Base-by-base conservation (phyloP, 192 early-diverging fungal species). In the Podila verticillata region DNA sequence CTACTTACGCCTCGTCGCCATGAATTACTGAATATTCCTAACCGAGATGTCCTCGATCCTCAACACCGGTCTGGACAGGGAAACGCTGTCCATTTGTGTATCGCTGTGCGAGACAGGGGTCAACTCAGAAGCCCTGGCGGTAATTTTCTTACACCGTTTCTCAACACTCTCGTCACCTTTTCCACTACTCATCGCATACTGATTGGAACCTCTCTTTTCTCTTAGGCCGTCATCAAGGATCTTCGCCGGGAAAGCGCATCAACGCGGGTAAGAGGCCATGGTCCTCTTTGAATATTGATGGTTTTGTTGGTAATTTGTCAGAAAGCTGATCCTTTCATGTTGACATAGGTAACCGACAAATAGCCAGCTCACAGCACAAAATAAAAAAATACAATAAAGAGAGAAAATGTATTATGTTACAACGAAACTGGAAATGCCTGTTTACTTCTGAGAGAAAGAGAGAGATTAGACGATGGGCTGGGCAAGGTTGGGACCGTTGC, bases 61-160 rank as follows among this genome's bases (percentile, higher is more conserved):
- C 28, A 91, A 91, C 60, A 92, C 92, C 4, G 92, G 90, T 0
- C 83, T 96, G 9, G 91, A 93, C 75, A 82, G 91, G 22, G 89
- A 96, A 34, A 84, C 92, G 0, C 84, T 96, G 12, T 86, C 92
- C 0, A 66, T 91, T 4, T 96, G 94, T 68, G 86, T 95, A 6
- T 89, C 91, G 13, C 82, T 96, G 26, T 91, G 90, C 72, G 95
- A 96, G 72, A 74, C 73, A n/a, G 94, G 95, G 15, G 92, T 90
- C 31, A 95, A 96, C 70, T 94, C 95, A 24, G 95, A 96, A 83
- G 90, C 90, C 31, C 56, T 91, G 24, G 92, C 94, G 9, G 87
- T 85, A 70, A 65, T 32, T 28, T 30, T 51, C 7, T 7, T 36
- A 9, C 62, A 30, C 5, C 24, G 8, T 49, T 44, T 60, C 48